Conservation (phyloP, 2,329 filamentous ascomycete species). For the Colletotrichum sp. region DNA sequence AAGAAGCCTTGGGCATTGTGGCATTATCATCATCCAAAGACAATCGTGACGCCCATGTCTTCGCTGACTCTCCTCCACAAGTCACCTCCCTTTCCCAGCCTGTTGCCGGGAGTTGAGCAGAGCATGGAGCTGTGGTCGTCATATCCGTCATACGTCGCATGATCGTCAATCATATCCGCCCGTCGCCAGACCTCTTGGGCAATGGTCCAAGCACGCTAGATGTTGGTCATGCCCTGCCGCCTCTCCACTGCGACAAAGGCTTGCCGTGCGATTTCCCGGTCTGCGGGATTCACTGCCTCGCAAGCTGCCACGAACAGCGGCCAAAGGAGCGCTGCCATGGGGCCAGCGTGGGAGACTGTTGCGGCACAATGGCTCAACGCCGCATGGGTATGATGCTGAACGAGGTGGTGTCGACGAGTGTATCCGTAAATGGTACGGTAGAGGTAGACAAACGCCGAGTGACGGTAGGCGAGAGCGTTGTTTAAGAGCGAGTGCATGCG, state of each 20-base stretch:
- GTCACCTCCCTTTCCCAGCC: slow-evolving; percentile 35
- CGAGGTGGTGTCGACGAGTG: slow-evolving; percentile 49
- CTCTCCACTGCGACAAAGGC: slow-evolving; percentile 59
- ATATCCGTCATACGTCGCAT: slow-evolving; percentile 13
- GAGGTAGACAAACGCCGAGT: slow-evolving; percentile 63
- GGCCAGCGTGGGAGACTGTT: slow-evolving; percentile 60
- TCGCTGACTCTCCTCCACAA: slow-evolving; percentile 62
- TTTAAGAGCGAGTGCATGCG: slow-evolving; percentile 60
- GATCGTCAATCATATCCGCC: slow-evolving; percentile 42
- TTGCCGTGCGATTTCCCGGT: slow-evolving; percentile 55
- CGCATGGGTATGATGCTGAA: slow-evolving; percentile 58
- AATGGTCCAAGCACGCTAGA: slow-evolving; percentile 64
- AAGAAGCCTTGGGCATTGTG: not conserved
- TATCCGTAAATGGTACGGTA: slow-evolving; percentile 59
- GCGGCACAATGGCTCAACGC: slow-evolving; percentile 59
- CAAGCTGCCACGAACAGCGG: slow-evolving; percentile 68
- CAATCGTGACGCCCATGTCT: slow-evolving; percentile 63
- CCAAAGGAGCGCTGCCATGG: slow-evolving; percentile 69
- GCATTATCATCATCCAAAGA: slow-evolving; percentile 54
- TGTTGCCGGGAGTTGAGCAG: slow-evolving; percentile 17
- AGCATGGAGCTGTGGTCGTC: not conserved
- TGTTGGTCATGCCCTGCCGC: slow-evolving; percentile 70
- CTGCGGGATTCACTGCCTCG: slow-evolving; percentile 55
- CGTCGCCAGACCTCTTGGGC: slow-evolving; percentile 66
- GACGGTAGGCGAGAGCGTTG: slow-evolving; percentile 65